Evolutionary conservation across 2,329 filamentous ascomycete genomes (phyloP).

Genomic region (Sclerotinia spermophila): DNA sequence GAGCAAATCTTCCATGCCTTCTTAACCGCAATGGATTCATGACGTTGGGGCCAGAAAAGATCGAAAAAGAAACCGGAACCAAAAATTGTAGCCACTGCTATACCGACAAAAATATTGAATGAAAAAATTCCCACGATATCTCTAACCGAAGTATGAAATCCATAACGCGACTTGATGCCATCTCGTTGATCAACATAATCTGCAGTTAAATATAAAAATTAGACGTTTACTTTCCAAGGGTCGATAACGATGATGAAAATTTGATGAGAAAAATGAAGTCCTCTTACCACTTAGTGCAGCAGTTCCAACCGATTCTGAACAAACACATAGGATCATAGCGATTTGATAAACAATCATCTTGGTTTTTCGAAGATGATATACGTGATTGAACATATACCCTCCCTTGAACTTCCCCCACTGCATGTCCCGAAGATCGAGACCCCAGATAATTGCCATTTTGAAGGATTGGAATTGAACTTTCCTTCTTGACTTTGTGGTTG

Average conservation of each 20-base stretch:
- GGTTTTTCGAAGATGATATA: conserved; percentile 52
- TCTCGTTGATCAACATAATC: conserved; percentile 54
- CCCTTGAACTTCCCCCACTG: conserved; percentile 56
- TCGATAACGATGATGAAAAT: not conserved
- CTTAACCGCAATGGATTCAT: conserved; percentile 47
- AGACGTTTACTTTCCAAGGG: not conserved
- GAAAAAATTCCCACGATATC: conserved; percentile 52
- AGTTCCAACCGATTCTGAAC: conserved; percentile 54
- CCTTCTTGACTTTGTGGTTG: not conserved
- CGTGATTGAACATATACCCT: conserved; percentile 55
- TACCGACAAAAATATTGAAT: conserved; percentile 57
- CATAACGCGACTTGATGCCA: conserved; percentile 42
- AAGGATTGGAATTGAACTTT: no score
- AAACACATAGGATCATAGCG: conserved; percentile 55
- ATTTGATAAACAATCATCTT: conserved; percentile 59
- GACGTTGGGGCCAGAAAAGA: conserved; percentile 56
- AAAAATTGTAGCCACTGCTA: conserved; percentile 55
- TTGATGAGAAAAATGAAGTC: not conserved
- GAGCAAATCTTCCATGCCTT: conserved; percentile 53
- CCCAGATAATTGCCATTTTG: conserved; percentile 47
- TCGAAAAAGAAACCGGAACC: conserved; percentile 60
- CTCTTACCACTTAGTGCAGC: conserved; percentile 49
- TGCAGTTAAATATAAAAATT: conserved; percentile 25
- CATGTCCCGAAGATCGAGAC: conserved; percentile 53
- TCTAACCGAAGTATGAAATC: conserved; percentile 49